Percentiles rank a stretch among this genome's conserved stretches.
Conservation (phyloP, 2,329 filamentous ascomycete species). For the Boeremia lycopersici region DNA sequence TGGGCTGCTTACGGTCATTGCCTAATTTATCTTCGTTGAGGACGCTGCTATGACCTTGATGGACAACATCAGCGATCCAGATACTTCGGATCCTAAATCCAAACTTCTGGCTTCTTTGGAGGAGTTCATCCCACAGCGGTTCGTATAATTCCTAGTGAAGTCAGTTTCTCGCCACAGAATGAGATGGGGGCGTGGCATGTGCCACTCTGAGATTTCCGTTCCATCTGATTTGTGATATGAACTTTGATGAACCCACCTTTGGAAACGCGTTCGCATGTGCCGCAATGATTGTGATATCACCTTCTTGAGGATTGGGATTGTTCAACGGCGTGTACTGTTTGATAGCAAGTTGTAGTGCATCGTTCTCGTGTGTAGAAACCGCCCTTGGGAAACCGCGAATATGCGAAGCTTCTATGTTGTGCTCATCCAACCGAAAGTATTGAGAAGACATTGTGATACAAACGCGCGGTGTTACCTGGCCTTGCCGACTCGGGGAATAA, state of each 20-base stretch:
- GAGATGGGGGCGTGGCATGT: not conserved
- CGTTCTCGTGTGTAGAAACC: slow-evolving; percentile 74
- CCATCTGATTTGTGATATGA: not conserved
- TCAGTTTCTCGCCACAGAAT: slow-evolving; percentile 2
- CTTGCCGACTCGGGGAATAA: not conserved
- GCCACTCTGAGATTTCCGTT: not conserved
- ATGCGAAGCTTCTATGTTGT: slow-evolving; percentile 70
- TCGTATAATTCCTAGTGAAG: slow-evolving; percentile 80
- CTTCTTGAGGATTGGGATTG: slow-evolving; percentile 69
- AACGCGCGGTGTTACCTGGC: not conserved
- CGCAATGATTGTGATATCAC: slow-evolving; percentile 83
- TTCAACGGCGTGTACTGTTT: slow-evolving; percentile 86
- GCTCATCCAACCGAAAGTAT: slow-evolving; percentile 71
- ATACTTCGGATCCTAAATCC: slow-evolving; percentile 78
- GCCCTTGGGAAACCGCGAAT: slow-evolving; percentile 81
- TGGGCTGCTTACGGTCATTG: slow-evolving; percentile 70
- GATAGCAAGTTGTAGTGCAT: slow-evolving; percentile 73
- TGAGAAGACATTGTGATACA: slow-evolving; percentile 46
- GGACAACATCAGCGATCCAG: slow-evolving; percentile 88
- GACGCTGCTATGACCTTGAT: slow-evolving; percentile 79
- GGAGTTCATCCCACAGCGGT: slow-evolving; percentile 85
- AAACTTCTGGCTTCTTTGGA: slow-evolving; percentile 60
- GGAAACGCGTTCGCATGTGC: slow-evolving; percentile 92
- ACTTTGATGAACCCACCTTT: slow-evolving; percentile 63
- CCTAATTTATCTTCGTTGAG: slow-evolving; percentile 78